Percentiles rank a stretch among this genome's conserved stretches.
phyloP scores from a whole-genome alignment of 208 protist genomes.

The Trypanosoma caninum region DNA sequence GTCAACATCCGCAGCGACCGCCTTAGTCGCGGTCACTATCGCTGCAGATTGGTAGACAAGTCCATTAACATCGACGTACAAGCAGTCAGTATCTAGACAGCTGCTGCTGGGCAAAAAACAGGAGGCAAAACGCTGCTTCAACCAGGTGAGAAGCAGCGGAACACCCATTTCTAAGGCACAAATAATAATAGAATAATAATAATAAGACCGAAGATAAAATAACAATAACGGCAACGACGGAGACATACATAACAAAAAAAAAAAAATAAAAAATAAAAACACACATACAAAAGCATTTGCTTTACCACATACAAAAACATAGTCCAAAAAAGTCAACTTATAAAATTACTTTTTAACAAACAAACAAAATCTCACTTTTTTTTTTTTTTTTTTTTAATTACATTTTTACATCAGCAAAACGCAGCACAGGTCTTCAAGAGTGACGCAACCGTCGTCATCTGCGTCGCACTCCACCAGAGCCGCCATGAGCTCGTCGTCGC shows the following conservation, averaged over 20 bases:
- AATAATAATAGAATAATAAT: background rate
- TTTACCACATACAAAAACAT: background rate
- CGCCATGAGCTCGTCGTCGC: conserved; percentile 34
- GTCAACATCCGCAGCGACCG: conserved; percentile 52
- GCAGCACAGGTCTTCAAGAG: conserved; percentile 39
- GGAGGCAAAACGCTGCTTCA: conserved; percentile 61
- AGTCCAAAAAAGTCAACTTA: background rate
- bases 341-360: background rate
- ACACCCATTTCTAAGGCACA: conserved; percentile 59
- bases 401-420: conserved; percentile 35
- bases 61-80: conserved; percentile 86
- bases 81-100: conserved; percentile 39
- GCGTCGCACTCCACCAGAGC: conserved; percentile 63
- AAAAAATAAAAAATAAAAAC: conserved; percentile 2
- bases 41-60: conserved; percentile 80
- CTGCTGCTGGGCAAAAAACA: conserved; percentile 77
- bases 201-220: conserved; percentile 8
- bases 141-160: conserved; percentile 82
- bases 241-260: conserved; percentile 13
- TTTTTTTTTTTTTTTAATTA: background rate
- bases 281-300: background rate
- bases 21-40: conserved; percentile 41
- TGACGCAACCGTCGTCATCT: conserved; percentile 63
- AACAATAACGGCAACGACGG: background rate
- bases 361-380: background rate